Evolutionary conservation across 1,139 yeast species (phyloP), one percentile per base, ranked within the genome.

Genomic region (Geotrichum restrictum): DNA sequence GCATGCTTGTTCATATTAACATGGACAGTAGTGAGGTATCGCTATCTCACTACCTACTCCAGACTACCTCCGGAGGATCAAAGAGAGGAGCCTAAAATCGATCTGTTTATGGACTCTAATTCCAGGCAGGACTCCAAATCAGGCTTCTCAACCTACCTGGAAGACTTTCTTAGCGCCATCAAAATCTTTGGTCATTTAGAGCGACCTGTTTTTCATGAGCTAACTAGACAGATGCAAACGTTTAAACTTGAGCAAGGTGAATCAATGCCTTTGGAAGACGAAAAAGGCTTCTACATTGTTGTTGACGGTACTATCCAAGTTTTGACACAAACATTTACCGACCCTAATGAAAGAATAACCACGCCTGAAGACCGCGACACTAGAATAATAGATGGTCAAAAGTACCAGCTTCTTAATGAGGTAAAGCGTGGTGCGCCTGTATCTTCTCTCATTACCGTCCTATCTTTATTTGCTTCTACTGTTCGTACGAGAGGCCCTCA

Each of bases 121-220:
- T 66, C 63, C 21, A 69, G 63, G 21, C 60, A 60, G n/a, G 72
- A 69, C 48, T 63, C 71, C 34, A 74, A 76, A 52, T 67, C 76
- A 4, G 70, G 76, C 8, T 68, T 74, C 40, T 69, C 77, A 1
- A 78, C 81, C 24, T 91, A 89, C 64, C 72, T 93, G 54, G 97
- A 93, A 66, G 96, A 91, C 56, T 93, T 93, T 62, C 71, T 93
- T 48, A 79, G 88, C 53, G 98, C 97, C 0, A 88, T 93, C 60
- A 89, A 88, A 69, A 88, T 93, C 16, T 93, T 93, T 72, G 98
- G 98, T 1, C 91, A 91, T 67, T 73, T 93, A 51, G 98, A 93
- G 61, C 78, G 85, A 55, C 85, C 88, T 1, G 97, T 93, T 1
- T 91, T 93, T 66, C 95, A 91, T 64, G 98, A 91, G 64, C 75